Percentiles rank a stretch among this genome's conserved stretches.
phyloP scores from a whole-genome alignment of 768 basidiomycete genomes.

The Chalciporus piperatus region DNA sequence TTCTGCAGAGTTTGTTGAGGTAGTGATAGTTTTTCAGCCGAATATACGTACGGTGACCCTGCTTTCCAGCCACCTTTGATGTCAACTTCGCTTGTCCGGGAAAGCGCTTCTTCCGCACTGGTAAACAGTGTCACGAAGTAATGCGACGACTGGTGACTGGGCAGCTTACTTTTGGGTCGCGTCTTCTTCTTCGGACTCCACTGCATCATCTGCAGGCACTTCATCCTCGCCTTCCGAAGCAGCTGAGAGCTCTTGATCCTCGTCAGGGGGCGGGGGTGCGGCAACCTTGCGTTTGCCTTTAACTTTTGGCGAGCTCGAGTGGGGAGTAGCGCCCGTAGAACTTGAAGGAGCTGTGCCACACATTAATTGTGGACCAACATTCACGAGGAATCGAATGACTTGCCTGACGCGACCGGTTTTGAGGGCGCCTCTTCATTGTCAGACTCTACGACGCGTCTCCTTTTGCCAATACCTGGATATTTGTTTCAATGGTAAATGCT shows the following conservation, averaged over 20 bases:
- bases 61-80: conserved; percentile 79
- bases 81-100: conserved; percentile 65
- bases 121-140: conserved; percentile 1
- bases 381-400: neutral
- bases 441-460: conserved; percentile 50
- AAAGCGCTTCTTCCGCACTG: conserved; percentile 70
- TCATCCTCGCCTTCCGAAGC: conserved; percentile 42
- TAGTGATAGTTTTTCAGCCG: neutral
- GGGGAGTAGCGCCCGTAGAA: neutral
- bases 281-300: conserved; percentile 22
- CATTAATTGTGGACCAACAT: neutral
- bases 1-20: conserved; percentile 42
- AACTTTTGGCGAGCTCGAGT: conserved; percentile 1
- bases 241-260: conserved; percentile 33
- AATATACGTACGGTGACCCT: conserved; percentile 69
- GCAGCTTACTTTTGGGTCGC: conserved; percentile 62
- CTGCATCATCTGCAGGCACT: conserved; percentile 35
- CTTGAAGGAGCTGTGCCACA: neutral
- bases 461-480: conserved; percentile 41
- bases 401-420: conserved; percentile 1
- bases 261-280: conserved; percentile 21
- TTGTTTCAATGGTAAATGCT: neutral
- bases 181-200: conserved; percentile 44
- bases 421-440: conserved; percentile 43
- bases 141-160: neutral